phyloP scores from a whole-genome alignment of 73 alveolate species.

The Tetrahymena thermophila region DNA sequence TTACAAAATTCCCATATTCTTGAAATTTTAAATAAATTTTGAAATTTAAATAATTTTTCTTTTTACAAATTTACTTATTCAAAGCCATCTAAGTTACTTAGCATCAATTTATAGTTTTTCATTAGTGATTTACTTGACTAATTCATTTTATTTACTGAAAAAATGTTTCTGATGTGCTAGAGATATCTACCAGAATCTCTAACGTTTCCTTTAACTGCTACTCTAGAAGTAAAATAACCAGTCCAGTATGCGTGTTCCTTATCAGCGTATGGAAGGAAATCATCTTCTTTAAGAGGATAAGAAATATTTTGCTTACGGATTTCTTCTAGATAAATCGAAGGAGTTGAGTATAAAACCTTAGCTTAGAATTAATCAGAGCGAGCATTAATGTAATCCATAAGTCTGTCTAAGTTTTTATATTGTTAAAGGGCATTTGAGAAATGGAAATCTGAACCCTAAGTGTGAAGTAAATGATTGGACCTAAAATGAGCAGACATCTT shows the following conservation, averaged over 20 bases:
- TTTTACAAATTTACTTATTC: neutral
- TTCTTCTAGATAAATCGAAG: conserved; percentile 49
- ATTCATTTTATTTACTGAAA: neutral
- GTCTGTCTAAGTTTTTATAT: conserved; percentile 54
- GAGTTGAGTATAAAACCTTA: conserved; percentile 63
- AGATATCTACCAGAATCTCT: conserved; percentile 40
- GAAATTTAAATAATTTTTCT: neutral
- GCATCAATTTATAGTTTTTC: neutral
- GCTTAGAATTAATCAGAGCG: conserved; percentile 18
- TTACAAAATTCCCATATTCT: conserved; percentile 46
- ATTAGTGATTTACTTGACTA: neutral
- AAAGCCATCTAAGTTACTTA: neutral
- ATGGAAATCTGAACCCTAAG: conserved; percentile 73
- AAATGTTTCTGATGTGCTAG: conserved; percentile 6
- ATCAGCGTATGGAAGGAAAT: conserved; percentile 79
- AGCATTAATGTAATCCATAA: conserved; percentile 56
- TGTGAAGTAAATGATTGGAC: conserved; percentile 53
- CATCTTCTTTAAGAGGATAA: conserved; percentile 64
- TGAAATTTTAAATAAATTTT: neutral
- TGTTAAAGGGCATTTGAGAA: conserved; percentile 58
- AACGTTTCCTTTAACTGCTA: conserved; percentile 62
- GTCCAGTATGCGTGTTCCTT: conserved; percentile 78
- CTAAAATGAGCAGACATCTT: conserved; percentile 42
- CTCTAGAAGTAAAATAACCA: conserved; percentile 88
- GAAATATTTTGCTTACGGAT: conserved; percentile 9